phyloP scores from a whole-genome alignment of 2,329 filamentous ascomycete genomes.

The Alternaria conjuncta region DNA sequence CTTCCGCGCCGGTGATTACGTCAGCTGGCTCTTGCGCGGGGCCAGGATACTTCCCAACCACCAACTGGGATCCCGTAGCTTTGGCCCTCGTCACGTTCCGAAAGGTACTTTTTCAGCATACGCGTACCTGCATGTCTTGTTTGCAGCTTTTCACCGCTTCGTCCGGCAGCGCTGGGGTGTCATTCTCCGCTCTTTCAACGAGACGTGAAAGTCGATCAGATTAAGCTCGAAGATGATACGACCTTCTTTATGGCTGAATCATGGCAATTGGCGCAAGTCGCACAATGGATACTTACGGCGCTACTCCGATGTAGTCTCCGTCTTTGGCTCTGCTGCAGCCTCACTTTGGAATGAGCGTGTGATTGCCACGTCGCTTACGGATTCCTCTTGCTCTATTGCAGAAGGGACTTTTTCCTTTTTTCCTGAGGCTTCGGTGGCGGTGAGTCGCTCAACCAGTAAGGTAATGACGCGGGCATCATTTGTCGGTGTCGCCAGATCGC shows the following conservation, averaged over 20 bases:
- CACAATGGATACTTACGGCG: constrained; percentile 22
- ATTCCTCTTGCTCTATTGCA: neutral
- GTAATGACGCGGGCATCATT: neutral
- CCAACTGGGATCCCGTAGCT: neutral
- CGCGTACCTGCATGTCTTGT: constrained; percentile 1
- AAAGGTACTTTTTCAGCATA: neutral
- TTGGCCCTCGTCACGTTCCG: neutral
- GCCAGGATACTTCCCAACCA: neutral
- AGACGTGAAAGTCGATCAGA: constrained; percentile 13
- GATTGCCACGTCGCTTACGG: neutral
- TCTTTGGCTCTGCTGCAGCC: constrained; percentile 5
- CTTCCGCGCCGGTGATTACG: neutral
- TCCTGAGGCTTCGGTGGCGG: neutral
- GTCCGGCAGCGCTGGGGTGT: neutral
- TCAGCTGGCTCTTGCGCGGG: neutral
- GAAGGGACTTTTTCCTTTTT: neutral
- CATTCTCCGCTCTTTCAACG: constrained; percentile 7
- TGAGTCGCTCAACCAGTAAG: neutral
- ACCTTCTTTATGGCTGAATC: constrained; percentile 20
- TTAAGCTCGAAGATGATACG: constrained; percentile 9
- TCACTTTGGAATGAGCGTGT: constrained; percentile 6
- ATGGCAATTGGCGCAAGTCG: constrained; percentile 11
- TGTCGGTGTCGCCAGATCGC: neutral
- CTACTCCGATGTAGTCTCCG: constrained; percentile 1
- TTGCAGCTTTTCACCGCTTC: neutral